Conservation (phyloP, 305 asterid species). For the Ilex paraguariensis region DNA sequence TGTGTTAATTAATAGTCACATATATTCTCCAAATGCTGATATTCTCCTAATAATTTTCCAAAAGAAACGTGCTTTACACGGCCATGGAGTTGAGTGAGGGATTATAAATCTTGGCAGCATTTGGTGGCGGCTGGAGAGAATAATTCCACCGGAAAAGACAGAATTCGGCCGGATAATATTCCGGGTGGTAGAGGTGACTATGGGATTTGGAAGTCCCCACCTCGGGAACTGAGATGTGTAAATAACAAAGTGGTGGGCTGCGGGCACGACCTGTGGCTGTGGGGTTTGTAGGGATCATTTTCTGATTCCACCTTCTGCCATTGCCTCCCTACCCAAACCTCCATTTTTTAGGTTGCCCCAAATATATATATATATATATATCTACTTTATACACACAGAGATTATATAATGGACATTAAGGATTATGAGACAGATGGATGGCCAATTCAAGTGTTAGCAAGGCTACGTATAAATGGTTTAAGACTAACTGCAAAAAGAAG, state of each 20-base stretch:
- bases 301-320: constrained; percentile 33
- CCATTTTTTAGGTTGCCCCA: background rate
- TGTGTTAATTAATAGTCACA: too few relatives aligned
- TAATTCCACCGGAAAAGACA: background rate
- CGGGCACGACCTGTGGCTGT: constrained; percentile 19
- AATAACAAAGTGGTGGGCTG: constrained; percentile 15
- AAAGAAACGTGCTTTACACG: too few relatives aligned
- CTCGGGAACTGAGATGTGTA: constrained; percentile 23
- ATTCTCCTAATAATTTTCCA: too few relatives aligned
- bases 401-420: too few relatives aligned
- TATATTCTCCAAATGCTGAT: too few relatives aligned
- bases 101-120: background rate
- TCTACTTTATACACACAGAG: background rate
- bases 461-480: too few relatives aligned
- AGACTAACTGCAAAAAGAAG: too few relatives aligned
- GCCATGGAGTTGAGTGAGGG: too few relatives aligned
- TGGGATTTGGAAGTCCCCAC: constrained; percentile 17
- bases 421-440: too few relatives aligned
- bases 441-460: too few relatives aligned
- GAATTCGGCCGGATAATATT: constrained; percentile 31
- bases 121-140: background rate
- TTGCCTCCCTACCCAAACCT: constrained; percentile 14
- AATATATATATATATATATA: too few relatives aligned
- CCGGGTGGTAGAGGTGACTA: constrained; percentile 20
- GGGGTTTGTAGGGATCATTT: constrained; percentile 55